Evolutionary conservation across 768 basidiomycete species (phyloP), one percentile per base, ranked within the genome.

Genomic region (Pulveroboletus sp.): DNA sequence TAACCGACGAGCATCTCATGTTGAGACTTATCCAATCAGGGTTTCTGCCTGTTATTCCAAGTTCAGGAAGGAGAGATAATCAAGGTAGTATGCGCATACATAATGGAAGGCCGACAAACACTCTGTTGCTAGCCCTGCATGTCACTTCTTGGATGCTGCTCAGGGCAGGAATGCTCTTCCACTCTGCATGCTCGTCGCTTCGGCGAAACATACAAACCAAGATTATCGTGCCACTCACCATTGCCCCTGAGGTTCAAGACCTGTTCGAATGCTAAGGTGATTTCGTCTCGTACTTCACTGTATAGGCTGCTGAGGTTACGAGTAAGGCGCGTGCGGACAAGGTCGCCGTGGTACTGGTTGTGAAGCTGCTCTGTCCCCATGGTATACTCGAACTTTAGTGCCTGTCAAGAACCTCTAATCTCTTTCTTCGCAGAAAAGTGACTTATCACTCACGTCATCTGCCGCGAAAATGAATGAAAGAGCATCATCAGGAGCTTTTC

Each of bases 41-140:
- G 37, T 76, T 52, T 10, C 73, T 66, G 56, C 74, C 43, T 43
- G 22, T 42, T 29, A 19, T 20, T 19, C 12, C 8, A 11, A 10
- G 10, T 5, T 41, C 4, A 31, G 31, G 7, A 14, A 27, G n/a
- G 17, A 2, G 26, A n/a, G 16, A 27, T 10, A 41, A 27, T 24
- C 10, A 41, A 9, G 4, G 16, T 17, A 27, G 13, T 1, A 3
- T 9, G 19, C 6, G n/a, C 16, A n/a, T 35, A 45, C 43, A 35
- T 20, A 45, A 6, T 7, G 76, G 76, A 30, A 70, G 60, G 0
- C 78, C 79, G 17, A 80, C 73, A 48, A 81, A 76, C 2, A 73
- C 46, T 12, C 80, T 71, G 53, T 76, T 78, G 45, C 65, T 73
- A 3, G 56, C 27, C 11, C 31, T 31, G 14, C 20, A 39, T 23